These are phyloP conservation scores for Chamaenerion angustifolium DNA, from an alignment of 345 rosid genomes.

Conservation along the genomic window DNA sequence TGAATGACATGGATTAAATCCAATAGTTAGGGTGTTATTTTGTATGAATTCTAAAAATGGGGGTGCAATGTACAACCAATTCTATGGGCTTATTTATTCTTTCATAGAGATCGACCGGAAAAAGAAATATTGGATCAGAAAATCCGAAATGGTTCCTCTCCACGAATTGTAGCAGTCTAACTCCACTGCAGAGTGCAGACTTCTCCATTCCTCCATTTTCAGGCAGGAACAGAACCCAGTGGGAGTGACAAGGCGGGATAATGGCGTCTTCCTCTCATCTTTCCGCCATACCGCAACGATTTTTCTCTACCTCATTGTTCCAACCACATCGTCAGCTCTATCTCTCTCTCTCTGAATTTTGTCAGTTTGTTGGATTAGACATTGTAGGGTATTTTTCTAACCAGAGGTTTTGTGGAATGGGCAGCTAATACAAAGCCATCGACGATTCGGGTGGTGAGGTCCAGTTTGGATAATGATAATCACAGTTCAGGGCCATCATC, in stretches of 20 bases:
- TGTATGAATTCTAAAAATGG: too few relatives aligned
- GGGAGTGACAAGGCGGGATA: conserved; percentile 6
- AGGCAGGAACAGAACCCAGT: too few relatives aligned
- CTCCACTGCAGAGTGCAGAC: background rate
- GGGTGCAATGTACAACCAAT: too few relatives aligned
- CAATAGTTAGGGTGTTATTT: too few relatives aligned
- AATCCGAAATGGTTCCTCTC: background rate
- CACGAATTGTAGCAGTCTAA: background rate
- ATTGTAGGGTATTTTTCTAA: background rate
- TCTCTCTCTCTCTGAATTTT: conserved; percentile 7
- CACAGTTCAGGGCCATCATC: conserved; percentile 11
- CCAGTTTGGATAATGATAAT: conserved; percentile 20
- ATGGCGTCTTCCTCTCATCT: conserved; percentile 18
- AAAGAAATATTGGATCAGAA: too few relatives aligned
- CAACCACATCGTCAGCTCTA: conserved; percentile 20
- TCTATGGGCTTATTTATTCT: too few relatives aligned
- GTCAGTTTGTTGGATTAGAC: background rate
- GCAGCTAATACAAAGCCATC: conserved; percentile 14
- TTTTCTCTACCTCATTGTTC: conserved; percentile 10
- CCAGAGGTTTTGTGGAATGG: background rate
- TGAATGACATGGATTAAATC: too few relatives aligned
- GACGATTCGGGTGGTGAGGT: conserved; percentile 19
- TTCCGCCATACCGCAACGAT: conserved; percentile 17
- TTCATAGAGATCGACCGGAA: too few relatives aligned
- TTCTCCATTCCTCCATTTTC: too few relatives aligned